phyloP scores from a whole-genome alignment of 176 grass and related monocot genomes.

The Chloris gayana region DNA sequence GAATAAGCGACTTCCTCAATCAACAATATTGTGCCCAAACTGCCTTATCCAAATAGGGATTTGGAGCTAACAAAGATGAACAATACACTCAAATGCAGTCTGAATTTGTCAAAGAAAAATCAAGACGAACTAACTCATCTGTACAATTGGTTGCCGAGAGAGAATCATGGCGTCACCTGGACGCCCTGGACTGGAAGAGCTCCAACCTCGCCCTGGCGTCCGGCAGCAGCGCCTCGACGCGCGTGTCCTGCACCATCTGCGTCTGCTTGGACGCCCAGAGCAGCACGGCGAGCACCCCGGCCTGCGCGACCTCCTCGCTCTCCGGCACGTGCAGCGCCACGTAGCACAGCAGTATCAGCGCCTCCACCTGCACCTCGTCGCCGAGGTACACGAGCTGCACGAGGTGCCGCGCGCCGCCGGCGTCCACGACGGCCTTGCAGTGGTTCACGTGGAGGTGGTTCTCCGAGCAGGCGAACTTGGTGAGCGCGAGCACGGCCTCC shows the following conservation, averaged over 20 bases:
- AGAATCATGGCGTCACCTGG: slow-evolving; percentile 39
- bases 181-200: slow-evolving; percentile 70
- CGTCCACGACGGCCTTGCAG: slow-evolving; percentile 72
- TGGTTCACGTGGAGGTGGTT: slow-evolving; percentile 79
- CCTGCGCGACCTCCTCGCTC: slow-evolving; percentile 76
- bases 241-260: slow-evolving; percentile 69
- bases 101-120: slow-evolving; percentile 18
- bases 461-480: slow-evolving; percentile 80
- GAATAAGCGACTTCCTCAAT: neutral
- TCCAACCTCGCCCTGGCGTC: slow-evolving; percentile 64
- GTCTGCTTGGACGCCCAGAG: slow-evolving; percentile 88
- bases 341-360: slow-evolving; percentile 78
- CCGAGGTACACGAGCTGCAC: slow-evolving; percentile 90
- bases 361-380: slow-evolving; percentile 79
- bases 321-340: slow-evolving; percentile 76
- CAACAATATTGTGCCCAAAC: slow-evolving; percentile 2
- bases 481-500: slow-evolving; percentile 81
- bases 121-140: slow-evolving; percentile 14
- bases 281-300: slow-evolving; percentile 74
- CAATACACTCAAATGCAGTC: slow-evolving; percentile 13
- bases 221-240: slow-evolving; percentile 60
- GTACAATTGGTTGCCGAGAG: neutral
- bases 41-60: neutral
- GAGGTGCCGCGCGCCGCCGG: slow-evolving; percentile 66
- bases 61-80: slow-evolving; percentile 35